These are phyloP conservation scores for Aspergillus puulaauensis DNA, from an alignment of 2,329 filamentous ascomycete species.

Conservation along the genomic window DNA sequence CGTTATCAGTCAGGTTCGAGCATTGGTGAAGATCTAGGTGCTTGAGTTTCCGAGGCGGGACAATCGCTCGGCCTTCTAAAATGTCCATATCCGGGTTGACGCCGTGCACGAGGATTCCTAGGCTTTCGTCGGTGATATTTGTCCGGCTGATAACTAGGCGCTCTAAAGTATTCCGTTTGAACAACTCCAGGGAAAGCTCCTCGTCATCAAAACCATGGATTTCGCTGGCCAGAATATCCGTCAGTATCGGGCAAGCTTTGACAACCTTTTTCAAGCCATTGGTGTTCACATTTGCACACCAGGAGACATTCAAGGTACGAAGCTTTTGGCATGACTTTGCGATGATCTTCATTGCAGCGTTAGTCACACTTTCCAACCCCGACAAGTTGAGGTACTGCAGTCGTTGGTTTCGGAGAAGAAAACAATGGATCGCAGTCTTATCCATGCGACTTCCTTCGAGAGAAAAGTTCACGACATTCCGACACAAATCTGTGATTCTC, in stretches of 20 bases:
- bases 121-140: conserved; percentile 71
- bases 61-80: conserved; percentile 72
- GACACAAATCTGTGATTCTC: conserved; percentile 74
- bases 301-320: conserved; percentile 85
- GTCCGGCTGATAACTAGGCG: conserved; percentile 76
- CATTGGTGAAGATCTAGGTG: conserved; percentile 86
- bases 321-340: conserved; percentile 76
- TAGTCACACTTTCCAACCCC: conserved; percentile 72
- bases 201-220: conserved; percentile 75
- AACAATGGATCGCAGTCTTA: conserved; percentile 73
- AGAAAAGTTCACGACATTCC: conserved; percentile 82
- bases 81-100: conserved; percentile 75
- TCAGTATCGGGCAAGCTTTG: conserved; percentile 69
- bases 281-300: conserved; percentile 85
- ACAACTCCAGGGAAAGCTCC: conserved; percentile 71
- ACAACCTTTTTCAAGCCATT: conserved; percentile 72
- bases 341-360: conserved; percentile 83
- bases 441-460: conserved; percentile 89
- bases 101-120: conserved; percentile 75
- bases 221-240: conserved; percentile 79
- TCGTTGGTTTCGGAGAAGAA: conserved; percentile 72
- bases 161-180: conserved; percentile 77
- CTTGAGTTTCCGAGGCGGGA: conserved; percentile 73
- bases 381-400: conserved; percentile 85
- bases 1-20: conserved; percentile 67